These are phyloP conservation scores for Leccinum uliginosum DNA, from an alignment of 768 basidiomycete genomes.

Conservation along the genomic window DNA sequence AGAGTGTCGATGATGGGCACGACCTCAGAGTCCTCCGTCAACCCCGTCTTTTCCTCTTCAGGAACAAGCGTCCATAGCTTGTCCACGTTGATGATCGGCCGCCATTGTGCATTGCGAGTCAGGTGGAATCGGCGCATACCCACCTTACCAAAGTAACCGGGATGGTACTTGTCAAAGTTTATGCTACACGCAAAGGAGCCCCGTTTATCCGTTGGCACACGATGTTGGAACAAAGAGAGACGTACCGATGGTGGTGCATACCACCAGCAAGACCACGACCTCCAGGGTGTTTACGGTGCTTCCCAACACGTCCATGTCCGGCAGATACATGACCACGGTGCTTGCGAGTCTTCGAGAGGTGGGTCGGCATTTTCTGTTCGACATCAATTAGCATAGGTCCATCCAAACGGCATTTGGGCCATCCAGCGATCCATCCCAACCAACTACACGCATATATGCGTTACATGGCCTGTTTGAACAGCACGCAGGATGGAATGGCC, in stretches of 20 bases:
- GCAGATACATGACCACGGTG: conserved; percentile 99
- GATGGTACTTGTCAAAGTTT: conserved; percentile 99
- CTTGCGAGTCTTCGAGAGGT: conserved; percentile 95
- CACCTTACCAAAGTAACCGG: conserved; percentile 99
- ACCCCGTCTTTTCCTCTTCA: conserved; percentile 71
- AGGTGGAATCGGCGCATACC: conserved; percentile 99
- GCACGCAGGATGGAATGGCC: conserved; percentile 15
- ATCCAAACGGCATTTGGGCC: conserved; percentile 35
- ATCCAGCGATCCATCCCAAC: conserved; percentile 48
- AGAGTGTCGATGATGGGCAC: conserved; percentile 95
- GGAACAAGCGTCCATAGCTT: conserved; percentile 93
- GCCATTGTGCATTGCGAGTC: conserved; percentile 87
- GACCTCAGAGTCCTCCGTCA: conserved; percentile 70
- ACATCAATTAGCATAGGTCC: conserved; percentile 22
- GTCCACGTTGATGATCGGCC: conserved; percentile 98
- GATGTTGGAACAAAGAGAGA: conserved; percentile 11
- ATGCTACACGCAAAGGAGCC: conserved; percentile 45
- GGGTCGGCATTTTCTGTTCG: conserved; percentile 83
- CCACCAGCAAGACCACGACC: conserved; percentile 99
- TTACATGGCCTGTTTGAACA: conserved; percentile 4
- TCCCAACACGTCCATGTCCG: conserved; percentile 99
- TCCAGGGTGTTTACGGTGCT: conserved; percentile 99
- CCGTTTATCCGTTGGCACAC: neutral
- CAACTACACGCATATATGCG: conserved; percentile 13
- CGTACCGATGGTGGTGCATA: conserved; percentile 96